These are phyloP conservation scores for Epichloe baconii DNA, from an alignment of 2,329 filamentous ascomycete genomes.

Conservation along the genomic window DNA sequence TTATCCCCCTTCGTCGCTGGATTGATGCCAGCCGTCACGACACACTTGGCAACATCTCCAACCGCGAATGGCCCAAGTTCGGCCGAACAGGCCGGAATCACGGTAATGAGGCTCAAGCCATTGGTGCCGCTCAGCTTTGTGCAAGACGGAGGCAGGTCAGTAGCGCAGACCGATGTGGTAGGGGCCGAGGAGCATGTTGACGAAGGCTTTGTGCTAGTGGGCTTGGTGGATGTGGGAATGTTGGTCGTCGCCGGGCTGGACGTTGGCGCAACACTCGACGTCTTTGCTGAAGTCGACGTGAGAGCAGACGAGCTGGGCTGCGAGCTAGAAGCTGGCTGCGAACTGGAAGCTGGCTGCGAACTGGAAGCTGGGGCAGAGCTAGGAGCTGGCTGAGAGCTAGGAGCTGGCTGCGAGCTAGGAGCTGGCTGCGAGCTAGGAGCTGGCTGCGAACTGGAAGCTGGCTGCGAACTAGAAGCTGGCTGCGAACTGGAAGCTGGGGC, in stretches of 20 bases:
- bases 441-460: too few species aligned
- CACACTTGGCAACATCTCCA: not conserved
- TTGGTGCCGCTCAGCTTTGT: not conserved
- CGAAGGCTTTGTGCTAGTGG: not conserved
- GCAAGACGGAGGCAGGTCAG: slow-evolving; percentile 2
- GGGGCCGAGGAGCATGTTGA: not conserved
- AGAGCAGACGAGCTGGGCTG: not conserved
- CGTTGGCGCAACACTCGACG: not conserved
- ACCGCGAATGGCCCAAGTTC: slow-evolving; percentile 1
- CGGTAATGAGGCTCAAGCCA: not conserved
- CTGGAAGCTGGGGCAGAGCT: not conserved
- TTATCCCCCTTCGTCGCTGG: not conserved
- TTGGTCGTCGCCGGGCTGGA: not conserved
- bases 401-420: too few species aligned
- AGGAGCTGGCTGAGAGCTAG: not conserved
- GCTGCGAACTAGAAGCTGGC: too few species aligned
- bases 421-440: too few species aligned
- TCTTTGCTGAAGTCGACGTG: not conserved
- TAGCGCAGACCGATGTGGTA: slow-evolving; percentile 1
- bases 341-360: not conserved
- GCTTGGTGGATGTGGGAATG: not conserved
- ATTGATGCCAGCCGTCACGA: not conserved
- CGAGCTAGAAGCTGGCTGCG: not conserved
- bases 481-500: too few species aligned
- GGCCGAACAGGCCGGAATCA: not conserved